These are phyloP conservation scores for Peronospora belbahrii DNA, from an alignment of 352 stramenopile species.

Conservation along the genomic window DNA sequence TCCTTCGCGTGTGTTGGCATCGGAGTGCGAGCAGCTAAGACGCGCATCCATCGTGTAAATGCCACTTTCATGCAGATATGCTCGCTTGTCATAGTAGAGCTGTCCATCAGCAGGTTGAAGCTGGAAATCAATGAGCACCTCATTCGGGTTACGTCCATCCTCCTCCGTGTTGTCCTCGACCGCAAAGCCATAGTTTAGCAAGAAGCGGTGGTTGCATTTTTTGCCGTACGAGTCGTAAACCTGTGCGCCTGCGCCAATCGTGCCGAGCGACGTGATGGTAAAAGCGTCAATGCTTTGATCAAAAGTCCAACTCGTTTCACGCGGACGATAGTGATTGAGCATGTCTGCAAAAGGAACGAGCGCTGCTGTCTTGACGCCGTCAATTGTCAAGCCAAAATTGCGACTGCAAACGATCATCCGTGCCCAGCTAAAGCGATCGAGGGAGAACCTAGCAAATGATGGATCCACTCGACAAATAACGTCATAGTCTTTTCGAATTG, in stretches of 20 bases:
- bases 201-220: slow-evolving; percentile 99
- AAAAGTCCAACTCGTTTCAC: slow-evolving; percentile 95
- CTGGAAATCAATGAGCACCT: slow-evolving; percentile 89
- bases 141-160: slow-evolving; percentile 97
- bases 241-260: slow-evolving; percentile 79
- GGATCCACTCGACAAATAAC: slow-evolving; percentile 91
- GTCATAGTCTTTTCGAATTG: slow-evolving; percentile 96
- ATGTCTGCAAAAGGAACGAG: slow-evolving; percentile 99
- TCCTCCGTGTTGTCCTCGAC: slow-evolving; percentile 98
- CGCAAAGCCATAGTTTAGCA: slow-evolving; percentile 99
- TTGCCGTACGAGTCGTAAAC: slow-evolving; percentile 99
- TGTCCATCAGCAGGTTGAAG: slow-evolving; percentile 49
- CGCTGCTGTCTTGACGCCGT: slow-evolving; percentile 94
- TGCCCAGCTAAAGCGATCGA: slow-evolving; percentile 97
- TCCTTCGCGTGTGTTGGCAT: slow-evolving; percentile 78
- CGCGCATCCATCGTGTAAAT: slow-evolving; percentile 85
- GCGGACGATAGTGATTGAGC: slow-evolving; percentile 98
- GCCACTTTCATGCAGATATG: slow-evolving; percentile 79
- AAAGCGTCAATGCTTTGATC: slow-evolving; percentile 79
- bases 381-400: slow-evolving; percentile 98
- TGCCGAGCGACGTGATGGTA: slow-evolving; percentile 84
- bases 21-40: slow-evolving; percentile 77
- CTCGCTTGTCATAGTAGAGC: slow-evolving; percentile 80
- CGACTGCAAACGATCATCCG: slow-evolving; percentile 97
- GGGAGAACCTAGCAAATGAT: slow-evolving; percentile 87